Conservation (phyloP, 2,329 filamentous ascomycete species). For the Thielaviopsis ethacetica region DNA sequence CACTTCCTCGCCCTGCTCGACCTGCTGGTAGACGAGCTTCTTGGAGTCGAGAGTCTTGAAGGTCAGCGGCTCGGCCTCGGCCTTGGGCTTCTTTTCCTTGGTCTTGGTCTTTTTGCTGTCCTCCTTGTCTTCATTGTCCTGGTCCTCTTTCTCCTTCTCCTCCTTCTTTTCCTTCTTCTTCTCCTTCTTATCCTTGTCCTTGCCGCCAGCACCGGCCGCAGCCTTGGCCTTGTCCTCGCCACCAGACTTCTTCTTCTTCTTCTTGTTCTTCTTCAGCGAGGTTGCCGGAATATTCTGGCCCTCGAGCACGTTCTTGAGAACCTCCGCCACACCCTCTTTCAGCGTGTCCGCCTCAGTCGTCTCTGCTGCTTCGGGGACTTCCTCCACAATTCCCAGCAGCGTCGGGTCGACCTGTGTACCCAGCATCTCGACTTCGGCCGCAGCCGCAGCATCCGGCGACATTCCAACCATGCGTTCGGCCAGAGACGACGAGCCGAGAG, state of each 20-base stretch:
- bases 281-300: slow-evolving; percentile 9
- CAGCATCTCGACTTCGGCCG: background rate
- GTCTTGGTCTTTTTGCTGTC: background rate
- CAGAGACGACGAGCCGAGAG: background rate
- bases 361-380: no score
- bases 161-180: background rate
- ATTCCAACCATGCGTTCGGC: background rate
- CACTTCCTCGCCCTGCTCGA: slow-evolving; percentile 23
- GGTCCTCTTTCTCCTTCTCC: background rate
- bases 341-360: slow-evolving; percentile 1
- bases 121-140: background rate
- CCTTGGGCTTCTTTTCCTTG: background rate
- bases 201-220: background rate
- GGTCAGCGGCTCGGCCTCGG: background rate
- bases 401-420: background rate
- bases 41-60: slow-evolving; percentile 16
- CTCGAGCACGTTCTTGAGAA: slow-evolving; percentile 9
- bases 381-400: background rate
- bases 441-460: background rate
- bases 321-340: slow-evolving; percentile 10
- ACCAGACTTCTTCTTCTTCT: background rate
- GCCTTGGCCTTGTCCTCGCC: background rate
- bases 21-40: slow-evolving; percentile 17
- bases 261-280: slow-evolving; percentile 10
- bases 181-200: background rate